Percentiles rank a stretch among this genome's conserved stretches.
Evolutionary conservation across 2,329 filamentous ascomycete species (phyloP).

Genomic region (Albifimbria verrucaria): DNA sequence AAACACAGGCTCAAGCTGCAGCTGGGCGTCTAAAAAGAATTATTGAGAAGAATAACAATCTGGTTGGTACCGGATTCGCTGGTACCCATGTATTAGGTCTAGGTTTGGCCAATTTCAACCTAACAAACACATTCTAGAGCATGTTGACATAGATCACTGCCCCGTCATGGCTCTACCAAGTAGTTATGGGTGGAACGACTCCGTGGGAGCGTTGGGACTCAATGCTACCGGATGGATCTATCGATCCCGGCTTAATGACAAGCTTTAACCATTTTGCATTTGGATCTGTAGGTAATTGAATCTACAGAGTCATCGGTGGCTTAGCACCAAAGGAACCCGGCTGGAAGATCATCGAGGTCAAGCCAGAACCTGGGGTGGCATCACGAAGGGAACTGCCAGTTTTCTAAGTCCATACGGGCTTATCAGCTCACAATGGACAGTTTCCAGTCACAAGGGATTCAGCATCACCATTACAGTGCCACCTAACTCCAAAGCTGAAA

Average conservation of each 20-base stretch:
- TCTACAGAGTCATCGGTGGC: slow-evolving; percentile 40
- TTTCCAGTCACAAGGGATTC: no score
- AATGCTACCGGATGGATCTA: slow-evolving; percentile 36
- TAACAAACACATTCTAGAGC: slow-evolving; percentile 36
- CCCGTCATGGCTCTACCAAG: slow-evolving; percentile 46
- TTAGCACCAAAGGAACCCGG: slow-evolving; percentile 34
- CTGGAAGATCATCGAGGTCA: slow-evolving; percentile 36
- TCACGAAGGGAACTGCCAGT: no score
- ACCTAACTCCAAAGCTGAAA: no score
- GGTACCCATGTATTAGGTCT: slow-evolving; percentile 34
- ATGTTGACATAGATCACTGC: slow-evolving; percentile 44
- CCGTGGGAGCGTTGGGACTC: slow-evolving; percentile 52
- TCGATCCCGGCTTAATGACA: slow-evolving; percentile 47
- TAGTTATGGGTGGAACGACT: slow-evolving; percentile 43
- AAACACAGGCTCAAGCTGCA: neutral
- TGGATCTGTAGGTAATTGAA: slow-evolving; percentile 45
- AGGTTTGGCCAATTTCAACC: slow-evolving; percentile 23
- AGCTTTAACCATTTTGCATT: slow-evolving; percentile 50
- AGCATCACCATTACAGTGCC: no score
- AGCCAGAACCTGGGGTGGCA: no score
- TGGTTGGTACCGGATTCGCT: slow-evolving; percentile 13
- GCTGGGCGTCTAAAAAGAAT: neutral
- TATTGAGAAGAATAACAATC: no score
- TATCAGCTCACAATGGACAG: no score
- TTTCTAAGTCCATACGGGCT: no score